phyloP scores from a whole-genome alignment of 2,329 filamentous ascomycete species.

The Colletotrichum salicis region DNA sequence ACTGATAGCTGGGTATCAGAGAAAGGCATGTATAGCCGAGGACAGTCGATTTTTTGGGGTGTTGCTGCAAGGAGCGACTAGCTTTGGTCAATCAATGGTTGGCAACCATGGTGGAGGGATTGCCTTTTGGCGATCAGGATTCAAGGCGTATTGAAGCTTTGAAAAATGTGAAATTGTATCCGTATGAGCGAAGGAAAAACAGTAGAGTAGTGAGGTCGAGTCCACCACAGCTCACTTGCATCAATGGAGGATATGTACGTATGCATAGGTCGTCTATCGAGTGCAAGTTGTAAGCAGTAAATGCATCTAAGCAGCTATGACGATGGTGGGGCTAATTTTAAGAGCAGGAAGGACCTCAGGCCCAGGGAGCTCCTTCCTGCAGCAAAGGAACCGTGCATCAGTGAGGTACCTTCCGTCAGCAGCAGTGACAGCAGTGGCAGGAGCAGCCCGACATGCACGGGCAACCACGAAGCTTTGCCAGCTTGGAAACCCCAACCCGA shows the following conservation, averaged over 20 bases:
- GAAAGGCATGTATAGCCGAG: not conserved
- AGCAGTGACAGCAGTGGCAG: not conserved
- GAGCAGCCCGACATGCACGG: not conserved
- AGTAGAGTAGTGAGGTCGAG: not conserved
- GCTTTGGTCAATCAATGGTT: not conserved
- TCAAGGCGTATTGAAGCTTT: too few species aligned
- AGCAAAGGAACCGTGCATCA: constrained; percentile 3
- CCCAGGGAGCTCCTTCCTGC: not conserved
- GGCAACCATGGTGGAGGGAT: too few species aligned
- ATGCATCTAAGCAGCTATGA: not conserved
- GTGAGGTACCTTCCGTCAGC: not conserved
- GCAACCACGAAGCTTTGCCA: not conserved
- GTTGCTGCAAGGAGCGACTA: not conserved
- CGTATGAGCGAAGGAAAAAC: not conserved
- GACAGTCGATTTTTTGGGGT: not conserved
- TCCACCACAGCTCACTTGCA: not conserved
- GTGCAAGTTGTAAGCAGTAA: not conserved
- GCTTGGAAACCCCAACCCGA: not conserved
- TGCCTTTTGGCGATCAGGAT: too few species aligned
- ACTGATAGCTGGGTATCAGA: not conserved
- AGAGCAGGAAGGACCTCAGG: constrained; percentile 1
- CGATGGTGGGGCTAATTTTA: not conserved
- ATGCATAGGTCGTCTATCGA: not conserved
- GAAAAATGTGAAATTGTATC: not conserved
- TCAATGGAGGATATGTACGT: not conserved